These are phyloP conservation scores for Penicillium antarcticum DNA, from an alignment of 495 filamentous ascomycete genomes.

Conservation along the genomic window DNA sequence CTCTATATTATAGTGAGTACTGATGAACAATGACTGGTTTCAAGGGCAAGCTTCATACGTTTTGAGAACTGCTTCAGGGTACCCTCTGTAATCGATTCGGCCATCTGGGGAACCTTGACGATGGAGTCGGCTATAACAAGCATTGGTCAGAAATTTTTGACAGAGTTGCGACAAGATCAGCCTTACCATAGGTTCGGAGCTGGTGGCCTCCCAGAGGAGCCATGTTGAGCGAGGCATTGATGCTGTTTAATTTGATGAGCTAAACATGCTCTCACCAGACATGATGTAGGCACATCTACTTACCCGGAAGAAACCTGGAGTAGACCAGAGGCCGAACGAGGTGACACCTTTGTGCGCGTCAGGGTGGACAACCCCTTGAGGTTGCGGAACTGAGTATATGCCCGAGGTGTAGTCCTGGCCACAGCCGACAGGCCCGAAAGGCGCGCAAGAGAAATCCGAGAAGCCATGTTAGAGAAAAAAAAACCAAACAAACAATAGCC, in stretches of 20 bases:
- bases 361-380: slow-evolving; percentile 25
- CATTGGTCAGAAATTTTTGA: too few species aligned
- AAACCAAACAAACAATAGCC: slow-evolving; percentile 3
- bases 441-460: slow-evolving; percentile 39
- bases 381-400: slow-evolving; percentile 21
- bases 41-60: slow-evolving; percentile 38
- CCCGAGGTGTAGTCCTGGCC: slow-evolving; percentile 25
- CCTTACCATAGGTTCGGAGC: slow-evolving; percentile 38
- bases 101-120: slow-evolving; percentile 96
- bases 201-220: slow-evolving; percentile 32
- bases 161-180: neutral
- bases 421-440: slow-evolving; percentile 32
- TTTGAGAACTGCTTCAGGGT: slow-evolving; percentile 96
- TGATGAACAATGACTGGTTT: neutral
- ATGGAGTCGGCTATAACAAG: slow-evolving; percentile 61
- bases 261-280: neutral
- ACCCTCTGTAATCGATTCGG: slow-evolving; percentile 97
- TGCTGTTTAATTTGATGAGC: slow-evolving; percentile 15
- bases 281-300: neutral
- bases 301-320: slow-evolving; percentile 31
- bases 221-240: slow-evolving; percentile 29
- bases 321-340: slow-evolving; percentile 24
- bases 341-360: slow-evolving; percentile 17
- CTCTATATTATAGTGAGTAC: slow-evolving; percentile 46
- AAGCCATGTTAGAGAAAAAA: slow-evolving; percentile 32